Conservation (phyloP, 768 basidiomycete genomes). For the Lactarius hengduanensis region DNA sequence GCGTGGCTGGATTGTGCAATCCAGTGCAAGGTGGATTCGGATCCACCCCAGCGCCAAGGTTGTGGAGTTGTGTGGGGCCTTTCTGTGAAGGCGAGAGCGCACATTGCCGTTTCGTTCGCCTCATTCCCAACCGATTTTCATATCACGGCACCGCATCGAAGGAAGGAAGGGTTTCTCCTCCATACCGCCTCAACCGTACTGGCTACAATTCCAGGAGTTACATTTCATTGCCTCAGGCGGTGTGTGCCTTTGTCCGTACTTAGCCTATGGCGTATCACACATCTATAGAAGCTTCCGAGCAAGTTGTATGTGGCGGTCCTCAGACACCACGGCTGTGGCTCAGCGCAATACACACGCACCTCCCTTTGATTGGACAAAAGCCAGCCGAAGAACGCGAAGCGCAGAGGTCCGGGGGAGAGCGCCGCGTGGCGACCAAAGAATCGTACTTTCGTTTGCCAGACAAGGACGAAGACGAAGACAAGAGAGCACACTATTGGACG, state of each 20-base stretch:
- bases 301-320: background rate
- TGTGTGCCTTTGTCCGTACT: background rate
- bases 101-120: slow-evolving; percentile 7
- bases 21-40: background rate
- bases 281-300: background rate
- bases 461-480: background rate
- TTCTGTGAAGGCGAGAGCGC: slow-evolving; percentile 3
- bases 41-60: background rate
- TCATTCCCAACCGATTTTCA: background rate
- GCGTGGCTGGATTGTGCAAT: background rate
- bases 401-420: slow-evolving; percentile 5
- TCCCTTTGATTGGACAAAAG: slow-evolving; percentile 3
- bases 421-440: background rate
- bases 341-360: background rate
- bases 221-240: background rate
- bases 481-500: background rate
- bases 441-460: background rate
- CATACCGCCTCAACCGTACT: slow-evolving; percentile 1
- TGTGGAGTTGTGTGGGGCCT: slow-evolving; percentile 15
- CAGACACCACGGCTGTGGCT: background rate
- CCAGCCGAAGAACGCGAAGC: background rate
- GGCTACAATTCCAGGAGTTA: background rate
- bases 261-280: background rate
- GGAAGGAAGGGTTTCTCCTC: background rate
- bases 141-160: slow-evolving; percentile 12